A percentile compares a stretch with the other conserved stretches of the same genome.
These are phyloP conservation scores for Scenedesmus sp. DNA, from an alignment of 163 green algal genomes.

Conservation along the genomic window DNA sequence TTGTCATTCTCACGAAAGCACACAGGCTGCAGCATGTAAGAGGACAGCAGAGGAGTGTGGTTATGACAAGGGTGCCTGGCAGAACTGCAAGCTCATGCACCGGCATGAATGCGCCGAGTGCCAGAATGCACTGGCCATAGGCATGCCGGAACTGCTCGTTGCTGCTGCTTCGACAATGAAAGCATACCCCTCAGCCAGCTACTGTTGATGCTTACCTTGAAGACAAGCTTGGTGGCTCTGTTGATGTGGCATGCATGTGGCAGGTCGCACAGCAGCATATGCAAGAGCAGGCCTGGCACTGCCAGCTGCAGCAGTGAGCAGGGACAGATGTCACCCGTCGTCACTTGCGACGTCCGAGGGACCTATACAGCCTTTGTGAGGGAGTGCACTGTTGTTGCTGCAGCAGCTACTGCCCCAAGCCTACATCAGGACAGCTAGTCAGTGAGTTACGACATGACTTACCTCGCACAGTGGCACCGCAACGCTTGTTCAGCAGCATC, in stretches of 20 bases:
- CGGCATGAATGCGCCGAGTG: neutral
- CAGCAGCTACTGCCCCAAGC: neutral
- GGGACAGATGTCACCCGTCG: neutral
- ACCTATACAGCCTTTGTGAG: neutral
- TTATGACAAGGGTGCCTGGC: neutral
- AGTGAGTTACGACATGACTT: slow-evolving; percentile 1
- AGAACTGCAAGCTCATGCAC: neutral
- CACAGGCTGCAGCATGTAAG: neutral
- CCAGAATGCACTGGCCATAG: neutral
- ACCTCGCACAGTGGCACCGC: neutral
- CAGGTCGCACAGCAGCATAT: too few species aligned
- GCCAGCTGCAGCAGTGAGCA: neutral
- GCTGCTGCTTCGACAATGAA: neutral
- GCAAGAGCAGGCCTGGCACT: neutral
- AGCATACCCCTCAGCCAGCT: too few species aligned
- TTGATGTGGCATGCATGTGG: neutral
- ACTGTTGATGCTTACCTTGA: neutral
- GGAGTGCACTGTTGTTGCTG: neutral
- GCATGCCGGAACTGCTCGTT: too few species aligned
- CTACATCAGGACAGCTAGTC: neutral
- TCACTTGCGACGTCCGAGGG: neutral
- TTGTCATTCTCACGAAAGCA: slow-evolving; percentile 30
- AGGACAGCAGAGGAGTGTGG: neutral
- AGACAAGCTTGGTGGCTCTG: neutral
- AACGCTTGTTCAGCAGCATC: neutral